Percentiles rank a stretch among this genome's conserved stretches.
Evolutionary conservation across 352 stramenopile genomes (phyloP).

Genomic region (Pythium sp.): DNA sequence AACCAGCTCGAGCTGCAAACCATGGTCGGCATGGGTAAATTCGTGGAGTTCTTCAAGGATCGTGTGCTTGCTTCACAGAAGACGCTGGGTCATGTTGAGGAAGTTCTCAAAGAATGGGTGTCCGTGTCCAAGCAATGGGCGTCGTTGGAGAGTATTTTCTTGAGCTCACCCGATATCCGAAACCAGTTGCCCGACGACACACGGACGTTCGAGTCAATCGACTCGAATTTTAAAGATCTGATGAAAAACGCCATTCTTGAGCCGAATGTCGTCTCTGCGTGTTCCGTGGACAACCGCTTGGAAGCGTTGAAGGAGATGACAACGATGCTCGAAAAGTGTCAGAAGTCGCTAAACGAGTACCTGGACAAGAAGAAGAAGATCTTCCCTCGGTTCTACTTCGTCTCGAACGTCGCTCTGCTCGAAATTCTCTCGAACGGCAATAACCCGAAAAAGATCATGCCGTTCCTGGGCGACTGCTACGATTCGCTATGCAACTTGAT

Average conservation of each 20-base stretch:
- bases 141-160: slow-evolving; percentile 87
- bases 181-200: slow-evolving; percentile 87
- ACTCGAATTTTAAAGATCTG: slow-evolving; percentile 89
- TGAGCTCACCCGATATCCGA: slow-evolving; percentile 85
- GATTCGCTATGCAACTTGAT: slow-evolving; percentile 90
- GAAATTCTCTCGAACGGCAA: slow-evolving; percentile 90
- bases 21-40: slow-evolving; percentile 90
- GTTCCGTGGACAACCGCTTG: slow-evolving; percentile 73
- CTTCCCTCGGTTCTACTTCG: slow-evolving; percentile 90
- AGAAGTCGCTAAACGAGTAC: slow-evolving; percentile 88
- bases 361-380: slow-evolving; percentile 92
- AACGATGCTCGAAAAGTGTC: slow-evolving; percentile 84
- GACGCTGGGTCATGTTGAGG: slow-evolving; percentile 80
- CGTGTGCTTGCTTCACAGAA: slow-evolving; percentile 76
- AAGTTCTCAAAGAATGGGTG: slow-evolving; percentile 87
- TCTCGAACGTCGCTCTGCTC: slow-evolving; percentile 84
- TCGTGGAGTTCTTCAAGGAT: slow-evolving; percentile 90
- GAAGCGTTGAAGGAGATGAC: slow-evolving; percentile 88
- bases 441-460: slow-evolving; percentile 97
- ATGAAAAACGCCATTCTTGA: slow-evolving; percentile 90
- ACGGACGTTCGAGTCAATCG: slow-evolving; percentile 84
- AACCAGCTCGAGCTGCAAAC: slow-evolving; percentile 88
- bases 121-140: slow-evolving; percentile 87
- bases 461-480: slow-evolving; percentile 97
- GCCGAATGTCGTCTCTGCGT: slow-evolving; percentile 75